Evolutionary conservation across 2,329 filamentous ascomycete species (phyloP).

Genomic region (Aspergillus latus): DNA sequence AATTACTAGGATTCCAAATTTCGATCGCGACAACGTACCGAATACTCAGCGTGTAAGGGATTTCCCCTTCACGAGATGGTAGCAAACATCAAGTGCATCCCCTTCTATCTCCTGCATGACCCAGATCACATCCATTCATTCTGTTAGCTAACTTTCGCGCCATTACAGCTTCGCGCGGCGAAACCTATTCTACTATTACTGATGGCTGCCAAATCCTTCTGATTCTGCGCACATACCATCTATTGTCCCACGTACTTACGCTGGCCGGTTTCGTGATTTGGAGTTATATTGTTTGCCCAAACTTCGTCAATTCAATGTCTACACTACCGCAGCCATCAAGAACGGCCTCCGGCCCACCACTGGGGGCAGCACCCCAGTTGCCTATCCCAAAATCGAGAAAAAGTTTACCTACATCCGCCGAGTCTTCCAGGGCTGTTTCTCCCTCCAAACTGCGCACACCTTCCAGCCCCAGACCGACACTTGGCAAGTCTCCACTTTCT

Average conservation of each 20-base stretch:
- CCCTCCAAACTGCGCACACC: conserved; percentile 60
- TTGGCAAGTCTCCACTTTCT: conserved; percentile 50
- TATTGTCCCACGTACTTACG: not conserved
- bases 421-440: conserved; percentile 45
- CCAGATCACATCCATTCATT: not conserved
- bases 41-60: not conserved
- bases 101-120: not conserved
- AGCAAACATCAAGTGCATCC: not conserved
- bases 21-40: not conserved
- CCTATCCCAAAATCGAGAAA: conserved; percentile 72
- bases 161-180: not conserved
- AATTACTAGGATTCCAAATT: not conserved
- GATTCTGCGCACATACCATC: not conserved
- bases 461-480: conserved; percentile 53
- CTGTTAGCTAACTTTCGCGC: not conserved
- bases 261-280: not conserved
- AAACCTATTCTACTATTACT: not conserved
- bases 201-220: not conserved
- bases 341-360: conserved; percentile 64
- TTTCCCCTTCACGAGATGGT: not conserved
- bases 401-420: conserved; percentile 54
- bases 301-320: conserved; percentile 43
- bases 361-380: conserved; percentile 69
- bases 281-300: not conserved
- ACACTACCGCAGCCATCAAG: conserved; percentile 66